Base-by-base conservation (phyloP, 2,329 filamentous ascomycete genomes). In the Phoma sp. region DNA sequence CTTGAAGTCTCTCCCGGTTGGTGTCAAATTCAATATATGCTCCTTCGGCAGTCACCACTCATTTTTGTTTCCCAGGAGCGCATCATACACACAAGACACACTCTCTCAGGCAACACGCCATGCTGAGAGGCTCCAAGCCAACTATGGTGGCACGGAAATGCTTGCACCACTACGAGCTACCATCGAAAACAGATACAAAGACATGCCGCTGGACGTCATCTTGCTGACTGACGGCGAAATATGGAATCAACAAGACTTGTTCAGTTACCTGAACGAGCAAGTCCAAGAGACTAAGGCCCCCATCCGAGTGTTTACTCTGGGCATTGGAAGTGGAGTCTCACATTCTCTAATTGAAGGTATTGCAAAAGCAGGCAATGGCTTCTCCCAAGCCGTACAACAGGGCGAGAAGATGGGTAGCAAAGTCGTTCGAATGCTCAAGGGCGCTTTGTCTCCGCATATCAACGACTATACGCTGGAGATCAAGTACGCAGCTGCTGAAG, bases 401-500 rank as follows among this genome's bases (percentile, higher is more conserved):
- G 76, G 82, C 1, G 89, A 92, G 68, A 85, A 87, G 65, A 84
- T 91, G 73, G 85, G 89, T 62, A 83, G 77, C 59, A 89, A 89
- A 67, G 81, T 91, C 1, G 80, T 92, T 2, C 82, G 89, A 2
- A 92, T 92, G 89, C 77, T 92, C 51, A 90, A 89, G 66, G 88
- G 84, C 0, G 85, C 87, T 0, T 72, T 92, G 17, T 85, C 83
- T 2, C 87, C 87, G 0, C 87, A 91, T 57, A 78, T 90, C 37
- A 81, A 75, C 14, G 82, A 90, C 65, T 90, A 87, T 64, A 80
- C 77, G 0, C 74, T 91, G 1, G 84, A 88, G 63, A 74, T 91
- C 56, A 83, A 85, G 47, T 90, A 89, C 60, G 71, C 66, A 7
- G 68, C 62, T 3, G 18, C 17, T 1, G 52, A 51, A 0, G 53